A percentile compares a stretch with the other conserved stretches of the same genome.
phyloP scores from a whole-genome alignment of 768 basidiomycete species.

The Sporobolomyces phaffii region DNA sequence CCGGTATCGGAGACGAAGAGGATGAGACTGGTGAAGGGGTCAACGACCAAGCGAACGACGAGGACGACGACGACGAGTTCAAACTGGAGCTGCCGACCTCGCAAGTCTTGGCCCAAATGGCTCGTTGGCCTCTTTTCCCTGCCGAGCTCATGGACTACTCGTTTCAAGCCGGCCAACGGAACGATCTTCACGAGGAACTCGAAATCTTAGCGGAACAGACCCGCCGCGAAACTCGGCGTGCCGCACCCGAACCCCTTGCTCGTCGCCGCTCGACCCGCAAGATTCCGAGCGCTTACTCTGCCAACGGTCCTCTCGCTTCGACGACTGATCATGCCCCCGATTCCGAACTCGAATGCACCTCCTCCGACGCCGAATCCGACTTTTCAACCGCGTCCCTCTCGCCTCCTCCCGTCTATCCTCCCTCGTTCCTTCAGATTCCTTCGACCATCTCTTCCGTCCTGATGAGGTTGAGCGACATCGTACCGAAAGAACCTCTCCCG shows the following conservation, averaged over 20 bases:
- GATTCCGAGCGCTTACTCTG: conserved; percentile 13
- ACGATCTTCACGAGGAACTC: neutral
- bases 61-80: neutral
- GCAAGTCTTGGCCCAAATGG: conserved; percentile 4
- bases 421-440: neutral
- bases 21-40: neutral
- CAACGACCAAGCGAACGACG: neutral
- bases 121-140: conserved; percentile 14
- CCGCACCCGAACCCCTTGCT: neutral
- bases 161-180: neutral
- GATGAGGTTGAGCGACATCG: conserved; percentile 1
- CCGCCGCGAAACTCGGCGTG: neutral
- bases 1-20: neutral
- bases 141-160: neutral
- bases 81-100: conserved; percentile 4
- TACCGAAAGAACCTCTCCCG: conserved; percentile 14
- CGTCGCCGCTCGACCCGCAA: neutral
- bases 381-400: neutral
- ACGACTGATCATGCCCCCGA: neutral
- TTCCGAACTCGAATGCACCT: neutral
- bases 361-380: neutral
- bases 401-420: neutral
- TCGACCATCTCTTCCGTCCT: neutral
- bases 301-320: conserved; percentile 6
- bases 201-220: neutral